Evolutionary conservation across 2,329 filamentous ascomycete genomes (phyloP), one percentile per base, ranked within the genome.

Genomic region (Hymenoscyphus fructigenus): DNA sequence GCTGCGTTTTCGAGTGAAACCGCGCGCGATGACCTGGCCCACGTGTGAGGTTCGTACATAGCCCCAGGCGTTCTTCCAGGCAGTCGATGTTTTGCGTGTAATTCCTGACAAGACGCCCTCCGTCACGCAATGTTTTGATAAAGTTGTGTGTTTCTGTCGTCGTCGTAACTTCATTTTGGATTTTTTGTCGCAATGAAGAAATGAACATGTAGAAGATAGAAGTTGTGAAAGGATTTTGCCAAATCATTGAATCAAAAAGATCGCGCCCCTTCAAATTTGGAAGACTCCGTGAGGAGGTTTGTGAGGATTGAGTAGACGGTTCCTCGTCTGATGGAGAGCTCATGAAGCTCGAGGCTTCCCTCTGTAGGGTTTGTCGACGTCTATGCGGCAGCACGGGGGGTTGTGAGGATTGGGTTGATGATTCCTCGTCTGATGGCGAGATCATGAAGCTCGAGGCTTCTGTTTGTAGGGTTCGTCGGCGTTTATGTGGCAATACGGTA

Each of bases 51-150:
- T 87, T 83, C 0, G 87, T 90, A 17, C 83, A 85, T 3, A 91
- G 79, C 3, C 88, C 89, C 55, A 90, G 87, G 64, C 89, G 87
- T 71, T 88, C 86, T 73, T 92, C 89, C 6, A 92, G 85, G 67
- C 87, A 86, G 69, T 92, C 89, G 68, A 92, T 91, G 68, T 91
- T 92, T 70, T 92, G 89, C 0, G 89, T 91, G 71, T 92, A 92
- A 71, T 88, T 90, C 47, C 89, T 81, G 36, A 91, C 87, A 5
- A 92, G 80, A 68, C 89, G 88, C 3, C 88, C 87, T 3, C 85
- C 82, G 72, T 91, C 87, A 56, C 88, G 83, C 5, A 92, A 79
- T 38, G 87, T 84, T 55, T 85, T 83, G 69, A 92, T 88, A 73
- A 92, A 91, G 63, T 84, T 84, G 76, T 92, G 89, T 1, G 87